Evolutionary conservation across 2,329 filamentous ascomycete species (phyloP), one percentile per base, ranked within the genome.

Genomic region (Ophiostoma montium): DNA sequence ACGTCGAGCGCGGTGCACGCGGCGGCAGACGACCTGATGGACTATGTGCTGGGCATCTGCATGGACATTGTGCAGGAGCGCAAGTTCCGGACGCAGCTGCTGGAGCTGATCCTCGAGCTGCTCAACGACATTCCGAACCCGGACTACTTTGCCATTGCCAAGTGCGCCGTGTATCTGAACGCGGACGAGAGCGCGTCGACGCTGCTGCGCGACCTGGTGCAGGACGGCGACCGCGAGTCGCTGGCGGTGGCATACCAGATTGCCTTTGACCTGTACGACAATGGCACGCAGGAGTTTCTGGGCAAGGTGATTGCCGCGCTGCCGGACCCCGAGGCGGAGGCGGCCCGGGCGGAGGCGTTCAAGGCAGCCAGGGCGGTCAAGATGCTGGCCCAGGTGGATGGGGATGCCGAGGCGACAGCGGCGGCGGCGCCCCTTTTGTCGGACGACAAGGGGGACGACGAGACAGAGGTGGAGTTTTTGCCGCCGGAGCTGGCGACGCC

Each of bases 61-160:
- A 94, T 98, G 87, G 89, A 94, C 54, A 83, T 96, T 53, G 88
- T 98, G 16, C 92, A 96, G 66, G 92, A 98, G 68, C 80, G 90
- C 48, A 81, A 82, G 44, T 77, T 96, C 60, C 80, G 92, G 54
- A 78, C 75, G 33, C 72, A 92, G 70, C 95, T 98, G 48, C 68
- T 98, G 52, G 82, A 84, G 58, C 74, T 98, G 42, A 92, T 98
- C 50, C 79, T 98, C n/a, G 86, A 90, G 52, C 78, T 98, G n/a
- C 74, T 98, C 35, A 95, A 84, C 68, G 86, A 94, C 51, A 92
- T 94, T 50, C 85, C 88, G 2, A 86, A 77, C 52, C 92, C 92
- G 0, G 92, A 98, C 63, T 96, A 95, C 67, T 98, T 98, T 64
- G 87, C 92, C 18, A 96, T 98, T 59, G 90, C 92, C 46, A 94